Base-by-base conservation (phyloP, 2,329 filamentous ascomycete genomes). In the Aspergillus pseudotamarii region DNA sequence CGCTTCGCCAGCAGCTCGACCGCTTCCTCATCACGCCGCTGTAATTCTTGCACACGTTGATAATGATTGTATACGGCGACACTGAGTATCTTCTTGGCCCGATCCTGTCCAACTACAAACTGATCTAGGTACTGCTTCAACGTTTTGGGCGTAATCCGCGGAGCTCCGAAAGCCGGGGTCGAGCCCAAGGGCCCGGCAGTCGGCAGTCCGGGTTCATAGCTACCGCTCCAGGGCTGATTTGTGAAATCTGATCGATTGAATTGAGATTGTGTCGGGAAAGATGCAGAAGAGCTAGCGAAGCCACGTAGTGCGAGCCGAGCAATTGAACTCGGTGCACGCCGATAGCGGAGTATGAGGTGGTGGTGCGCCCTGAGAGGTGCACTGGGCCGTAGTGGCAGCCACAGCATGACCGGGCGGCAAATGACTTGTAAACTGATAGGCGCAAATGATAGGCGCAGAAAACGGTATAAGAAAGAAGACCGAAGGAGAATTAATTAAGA, bases 41-140 rank as follows among this genome's bases (percentile, higher is more conserved):
- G 86, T 28, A 90, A 73, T 77, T 91, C 89, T 71, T 94, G 89
- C 64, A 97, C 86, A 54, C 92, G 88, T 78, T 97, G 93, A 75
- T 98, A 97, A 76, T 99, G 95, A 74, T 98, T 97, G 81, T 96
- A 97, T 32, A 99, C 91, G 8, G 94, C 93, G 4, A 94, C 90
- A 67, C 93, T 95, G 67, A 98, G 88, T 16, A 94, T 92, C 78
- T 96, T 96, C 84, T 99, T 84, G 32, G 95, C 93, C 64, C 93
- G 88, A 69, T 97, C 93, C 78, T 99, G 95, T 46, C 94, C 95
- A 4, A 99, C 94, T 1, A 99, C 94, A 76, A 96, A 99, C 74
- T 95, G 91, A 76, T 99, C 95, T 36, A 98, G 88, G 72, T 95
- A 91, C 73, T 92, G 89, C 82, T 98, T 97, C 71, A 99, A 84